A percentile compares a stretch with the other conserved stretches of the same genome.
Conservation (phyloP, 108 stramenopile species). For the Seminavis robusta region DNA sequence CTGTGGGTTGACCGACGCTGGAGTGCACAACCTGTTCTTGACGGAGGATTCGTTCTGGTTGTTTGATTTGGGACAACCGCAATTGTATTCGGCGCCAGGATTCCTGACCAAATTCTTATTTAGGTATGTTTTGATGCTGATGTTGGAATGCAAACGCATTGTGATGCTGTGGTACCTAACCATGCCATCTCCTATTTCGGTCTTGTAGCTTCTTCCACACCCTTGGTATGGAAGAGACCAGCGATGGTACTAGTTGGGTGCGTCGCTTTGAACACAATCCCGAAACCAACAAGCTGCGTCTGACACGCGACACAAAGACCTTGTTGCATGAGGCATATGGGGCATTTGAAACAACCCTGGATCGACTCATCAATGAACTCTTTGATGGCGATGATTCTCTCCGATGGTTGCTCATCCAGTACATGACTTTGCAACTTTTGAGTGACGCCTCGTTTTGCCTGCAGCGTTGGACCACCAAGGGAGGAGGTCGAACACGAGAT, state of each 20-base stretch:
- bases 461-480: slow-evolving; percentile 72
- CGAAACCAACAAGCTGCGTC: slow-evolving; percentile 33
- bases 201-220: slow-evolving; percentile 80
- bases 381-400: slow-evolving; percentile 61
- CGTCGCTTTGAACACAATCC: slow-evolving; percentile 47
- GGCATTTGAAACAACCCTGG: slow-evolving; percentile 58
- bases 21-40: slow-evolving; percentile 76
- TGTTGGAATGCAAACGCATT: too few relatives aligned
- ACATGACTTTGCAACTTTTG: slow-evolving; percentile 60
- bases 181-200: too few relatives aligned
- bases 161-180: too few relatives aligned
- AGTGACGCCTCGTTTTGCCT: slow-evolving; percentile 66
- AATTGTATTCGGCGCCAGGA: slow-evolving; percentile 58
- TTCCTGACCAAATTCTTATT: slow-evolving; percentile 77
- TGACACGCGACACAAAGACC: slow-evolving; percentile 51
- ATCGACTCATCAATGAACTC: slow-evolving; percentile 51
- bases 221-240: slow-evolving; percentile 75
- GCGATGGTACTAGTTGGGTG: slow-evolving; percentile 58
- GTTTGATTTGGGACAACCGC: slow-evolving; percentile 74
- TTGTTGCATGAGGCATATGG: slow-evolving; percentile 47
- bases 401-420: slow-evolving; percentile 54
- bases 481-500: slow-evolving; percentile 49
- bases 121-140: too few relatives aligned
- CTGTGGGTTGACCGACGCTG: slow-evolving; percentile 76
- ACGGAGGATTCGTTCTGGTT: slow-evolving; percentile 50